These are phyloP conservation scores for Globisporangium spiculum DNA, from an alignment of 352 stramenopile genomes.

Conservation along the genomic window DNA sequence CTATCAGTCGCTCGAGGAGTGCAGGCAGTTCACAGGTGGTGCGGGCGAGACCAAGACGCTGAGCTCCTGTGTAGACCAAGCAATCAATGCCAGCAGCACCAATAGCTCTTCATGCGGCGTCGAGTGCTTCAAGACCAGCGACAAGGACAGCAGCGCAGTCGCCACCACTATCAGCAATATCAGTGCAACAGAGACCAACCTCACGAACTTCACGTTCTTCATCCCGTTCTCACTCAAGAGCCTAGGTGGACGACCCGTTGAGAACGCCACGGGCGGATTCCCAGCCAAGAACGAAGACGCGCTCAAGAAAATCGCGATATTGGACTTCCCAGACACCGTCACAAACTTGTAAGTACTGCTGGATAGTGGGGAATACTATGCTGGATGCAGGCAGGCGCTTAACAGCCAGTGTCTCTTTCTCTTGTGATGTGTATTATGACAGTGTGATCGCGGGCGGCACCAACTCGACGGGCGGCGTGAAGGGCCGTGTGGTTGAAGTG, in stretches of 20 bases:
- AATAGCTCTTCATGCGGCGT: conserved; percentile 1
- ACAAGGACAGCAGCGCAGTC: background rate
- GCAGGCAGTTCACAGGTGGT: background rate
- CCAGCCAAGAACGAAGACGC: conserved; percentile 19
- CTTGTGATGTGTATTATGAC: background rate
- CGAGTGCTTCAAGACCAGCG: conserved; percentile 18
- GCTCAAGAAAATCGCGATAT: conserved; percentile 10
- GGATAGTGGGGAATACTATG: background rate
- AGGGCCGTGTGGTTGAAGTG: conserved; percentile 10
- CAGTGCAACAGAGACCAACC: background rate
- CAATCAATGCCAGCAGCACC: background rate
- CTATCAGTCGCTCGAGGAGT: conserved; percentile 11
- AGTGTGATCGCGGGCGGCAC: conserved; percentile 15
- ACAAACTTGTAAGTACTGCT: conserved; percentile 11
- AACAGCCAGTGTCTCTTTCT: background rate
- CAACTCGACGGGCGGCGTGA: conserved; percentile 10
- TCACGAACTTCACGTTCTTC: conserved; percentile 15
- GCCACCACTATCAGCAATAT: background rate
- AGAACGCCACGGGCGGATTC: conserved; percentile 12
- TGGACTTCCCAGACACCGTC: conserved; percentile 8
- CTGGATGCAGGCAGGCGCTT: conserved; percentile 5
- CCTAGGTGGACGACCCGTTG: conserved; percentile 1
- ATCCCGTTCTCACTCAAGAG: conserved; percentile 16
- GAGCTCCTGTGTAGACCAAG: conserved; percentile 7
- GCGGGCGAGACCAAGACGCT: conserved; percentile 8